phyloP scores from a whole-genome alignment of 2,329 filamentous ascomycete genomes.

The Venturia aucupariae region DNA sequence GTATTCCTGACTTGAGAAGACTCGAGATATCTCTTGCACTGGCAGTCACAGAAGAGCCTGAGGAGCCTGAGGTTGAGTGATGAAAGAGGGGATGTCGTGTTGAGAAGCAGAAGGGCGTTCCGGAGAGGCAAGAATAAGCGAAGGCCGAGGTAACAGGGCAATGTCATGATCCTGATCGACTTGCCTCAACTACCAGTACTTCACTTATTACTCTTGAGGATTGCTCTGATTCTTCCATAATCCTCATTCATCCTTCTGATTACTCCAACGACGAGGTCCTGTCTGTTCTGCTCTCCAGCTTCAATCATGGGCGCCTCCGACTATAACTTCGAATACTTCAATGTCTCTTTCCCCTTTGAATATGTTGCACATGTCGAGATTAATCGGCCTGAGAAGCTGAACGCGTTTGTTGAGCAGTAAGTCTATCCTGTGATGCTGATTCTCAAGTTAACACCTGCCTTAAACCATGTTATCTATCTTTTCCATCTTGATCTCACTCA shows the following conservation, averaged over 20 bases:
- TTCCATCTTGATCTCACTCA: too few species aligned
- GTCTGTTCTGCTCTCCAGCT: background rate
- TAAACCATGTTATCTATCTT: background rate
- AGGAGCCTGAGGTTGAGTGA: too few species aligned
- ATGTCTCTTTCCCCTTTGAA: slow-evolving; percentile 59
- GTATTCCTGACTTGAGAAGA: too few species aligned
- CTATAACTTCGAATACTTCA: slow-evolving; percentile 48
- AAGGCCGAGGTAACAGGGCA: background rate
- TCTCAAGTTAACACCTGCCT: background rate
- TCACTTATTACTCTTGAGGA: too few species aligned
- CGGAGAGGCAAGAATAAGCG: background rate
- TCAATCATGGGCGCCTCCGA: slow-evolving; percentile 2
- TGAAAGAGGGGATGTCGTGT: background rate
- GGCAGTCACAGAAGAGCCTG: background rate
- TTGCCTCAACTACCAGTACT: background rate
- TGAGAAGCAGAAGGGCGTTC: background rate
- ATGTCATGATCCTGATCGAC: background rate
- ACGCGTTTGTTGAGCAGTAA: slow-evolving; percentile 67
- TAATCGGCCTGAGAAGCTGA: slow-evolving; percentile 77
- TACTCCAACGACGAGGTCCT: too few species aligned
- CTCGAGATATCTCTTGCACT: background rate
- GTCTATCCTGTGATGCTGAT: slow-evolving; percentile 18
- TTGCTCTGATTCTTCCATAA: background rate
- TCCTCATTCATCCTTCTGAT: background rate
- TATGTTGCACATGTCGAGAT: slow-evolving; percentile 88